Evolutionary conservation across 495 filamentous ascomycete genomes (phyloP), one percentile per base, ranked within the genome.

Genomic region (Rusavskia elegans): DNA sequence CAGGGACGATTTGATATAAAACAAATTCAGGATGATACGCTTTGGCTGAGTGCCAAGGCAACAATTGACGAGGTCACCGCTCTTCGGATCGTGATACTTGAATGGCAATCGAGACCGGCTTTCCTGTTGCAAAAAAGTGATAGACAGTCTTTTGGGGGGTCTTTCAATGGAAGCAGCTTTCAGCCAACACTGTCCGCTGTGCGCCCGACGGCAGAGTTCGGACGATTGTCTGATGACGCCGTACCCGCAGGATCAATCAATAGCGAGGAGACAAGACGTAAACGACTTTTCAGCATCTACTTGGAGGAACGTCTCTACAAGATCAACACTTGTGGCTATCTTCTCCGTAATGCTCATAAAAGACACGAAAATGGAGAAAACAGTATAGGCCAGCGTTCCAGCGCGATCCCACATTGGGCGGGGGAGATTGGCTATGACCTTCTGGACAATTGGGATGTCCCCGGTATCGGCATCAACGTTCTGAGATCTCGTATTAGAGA

Each of bases 61-160:
- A 73, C 75, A 14, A 80, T 96, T 53, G 83, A 92, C 65, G 84
- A 95, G 66, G 70, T 93, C 19, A 75, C 80, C 7, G 89, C 92
- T 42, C 74, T 98, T 50, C 76, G 93, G 45, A 76, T 94, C 39
- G 79, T 79, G 8, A 68, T 93, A 23, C 63, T 90, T 20, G 92
- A 98, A 75, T 87, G 83, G 77, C 89, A 95, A 63, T 74, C 71
- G 35, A 76, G 88, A 35, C 71, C 86, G 20, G 67, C 76, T 2
- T 65, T 68, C 45, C 80, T 85, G 53, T 75, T 94, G 20, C 70
- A 79, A 32, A 69, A 74, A 17, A 81, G 86, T 51, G 84, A 87
- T 66, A 67, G 74, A 21, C 74, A 76, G 42, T 82, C 80, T 53
- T 60, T 87, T 37, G 78, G 82, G 57, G 79, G 78, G 49, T 83